Conservation (phyloP, 106 monocot species). For the Dioscorea zingiberensis region DNA sequence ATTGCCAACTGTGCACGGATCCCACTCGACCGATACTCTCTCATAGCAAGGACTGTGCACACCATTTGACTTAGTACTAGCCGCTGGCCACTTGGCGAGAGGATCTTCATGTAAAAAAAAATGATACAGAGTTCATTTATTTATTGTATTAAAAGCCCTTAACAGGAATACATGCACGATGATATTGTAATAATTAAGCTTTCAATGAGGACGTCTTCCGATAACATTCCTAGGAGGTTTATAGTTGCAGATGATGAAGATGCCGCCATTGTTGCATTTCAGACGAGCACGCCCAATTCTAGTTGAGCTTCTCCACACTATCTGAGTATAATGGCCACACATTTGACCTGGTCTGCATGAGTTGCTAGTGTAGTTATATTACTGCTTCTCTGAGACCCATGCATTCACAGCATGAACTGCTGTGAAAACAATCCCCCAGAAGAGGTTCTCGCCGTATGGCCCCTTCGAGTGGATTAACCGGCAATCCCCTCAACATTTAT, state of each 20-base stretch:
- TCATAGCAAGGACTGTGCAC: no score
- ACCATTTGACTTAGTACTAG: no score
- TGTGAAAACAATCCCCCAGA: constrained; percentile 12
- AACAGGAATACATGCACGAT: no score
- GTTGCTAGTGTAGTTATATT: constrained; percentile 18
- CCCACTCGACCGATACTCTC: no score
- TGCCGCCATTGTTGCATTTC: neutral
- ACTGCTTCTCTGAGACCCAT: constrained; percentile 34
- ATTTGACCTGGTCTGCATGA: constrained; percentile 8
- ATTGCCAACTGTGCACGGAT: no score
- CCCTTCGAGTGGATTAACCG: constrained; percentile 21
- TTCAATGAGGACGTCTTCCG: neutral
- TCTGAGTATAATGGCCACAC: constrained; percentile 15
- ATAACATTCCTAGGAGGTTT: neutral
- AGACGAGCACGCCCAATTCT: constrained; percentile 3
- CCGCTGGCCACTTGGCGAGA: no score
- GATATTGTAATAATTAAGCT: neutral
- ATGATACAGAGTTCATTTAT: no score
- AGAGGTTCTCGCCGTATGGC: constrained; percentile 25
- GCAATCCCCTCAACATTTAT: no score
- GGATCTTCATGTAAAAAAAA: no score
- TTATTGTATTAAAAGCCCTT: no score
- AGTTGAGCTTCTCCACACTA: neutral
- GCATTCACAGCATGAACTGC: constrained; percentile 9
- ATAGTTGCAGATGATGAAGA: constrained; percentile 1